A percentile compares a stretch with the other conserved stretches of the same genome.
phyloP scores from a whole-genome alignment of 805 yeast species.

The Gaillardinia entomophila region DNA sequence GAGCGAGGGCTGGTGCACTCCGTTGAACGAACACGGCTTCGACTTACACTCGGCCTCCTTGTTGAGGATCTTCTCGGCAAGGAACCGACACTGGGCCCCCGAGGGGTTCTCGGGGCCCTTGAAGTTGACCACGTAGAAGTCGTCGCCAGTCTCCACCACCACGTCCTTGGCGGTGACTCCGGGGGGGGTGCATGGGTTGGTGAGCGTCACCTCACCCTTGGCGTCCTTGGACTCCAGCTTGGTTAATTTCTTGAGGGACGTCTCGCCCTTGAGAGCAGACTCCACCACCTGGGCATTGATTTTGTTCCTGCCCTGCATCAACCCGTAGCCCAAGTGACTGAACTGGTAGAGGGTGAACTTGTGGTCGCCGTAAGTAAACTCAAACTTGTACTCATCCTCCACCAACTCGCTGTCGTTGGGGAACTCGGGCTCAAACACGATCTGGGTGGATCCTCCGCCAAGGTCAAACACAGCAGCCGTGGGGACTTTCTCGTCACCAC shows the following conservation, averaged over 20 bases:
- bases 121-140: slow-evolving; percentile 51
- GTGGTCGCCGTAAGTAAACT: slow-evolving; percentile 73
- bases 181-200: slow-evolving; percentile 88
- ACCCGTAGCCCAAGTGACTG: slow-evolving; percentile 93
- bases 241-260: slow-evolving; percentile 15
- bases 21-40: slow-evolving; percentile 92
- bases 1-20: slow-evolving; percentile 94
- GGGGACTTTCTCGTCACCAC: slow-evolving; percentile 63
- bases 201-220: slow-evolving; percentile 41
- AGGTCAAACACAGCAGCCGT: slow-evolving; percentile 97
- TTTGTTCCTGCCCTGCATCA: slow-evolving; percentile 88
- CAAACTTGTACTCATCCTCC: slow-evolving; percentile 86
- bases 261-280: slow-evolving; percentile 32
- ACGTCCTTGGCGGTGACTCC: slow-evolving; percentile 56
- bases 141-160: slow-evolving; percentile 48
- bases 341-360: slow-evolving; percentile 82
- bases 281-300: slow-evolving; percentile 63
- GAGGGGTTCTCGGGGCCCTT: slow-evolving; percentile 51
- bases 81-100: slow-evolving; percentile 78
- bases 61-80: slow-evolving; percentile 78
- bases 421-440: slow-evolving; percentile 93
- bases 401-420: slow-evolving; percentile 54
- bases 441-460: slow-evolving; percentile 98
- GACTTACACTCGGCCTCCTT: slow-evolving; percentile 72
- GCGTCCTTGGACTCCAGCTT: slow-evolving; percentile 31